These are phyloP conservation scores for Pistacia atlantica DNA, from an alignment of 345 rosid species.

Conservation along the genomic window DNA sequence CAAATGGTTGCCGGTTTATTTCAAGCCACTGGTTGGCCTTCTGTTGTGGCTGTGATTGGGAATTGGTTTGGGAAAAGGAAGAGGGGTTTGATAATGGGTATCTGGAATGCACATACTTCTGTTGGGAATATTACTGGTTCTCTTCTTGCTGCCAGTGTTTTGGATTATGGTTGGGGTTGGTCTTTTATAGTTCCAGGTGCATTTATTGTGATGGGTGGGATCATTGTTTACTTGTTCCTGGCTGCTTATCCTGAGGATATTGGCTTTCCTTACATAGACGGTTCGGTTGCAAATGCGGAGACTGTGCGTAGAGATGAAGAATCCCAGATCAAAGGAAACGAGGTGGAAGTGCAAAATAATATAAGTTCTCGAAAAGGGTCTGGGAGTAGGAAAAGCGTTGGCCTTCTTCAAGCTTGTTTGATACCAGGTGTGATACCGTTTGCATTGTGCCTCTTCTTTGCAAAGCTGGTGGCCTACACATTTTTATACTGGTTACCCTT, in stretches of 20 bases:
- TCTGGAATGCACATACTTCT: slow-evolving; percentile 98
- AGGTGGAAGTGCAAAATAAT: slow-evolving; percentile 12
- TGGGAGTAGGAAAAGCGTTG: slow-evolving; percentile 63
- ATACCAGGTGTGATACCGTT: slow-evolving; percentile 95
- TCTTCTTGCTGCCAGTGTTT: slow-evolving; percentile 85
- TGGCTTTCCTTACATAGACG: slow-evolving; percentile 57
- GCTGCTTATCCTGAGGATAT: slow-evolving; percentile 95
- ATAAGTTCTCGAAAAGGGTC: slow-evolving; percentile 29
- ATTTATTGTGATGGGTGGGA: slow-evolving; percentile 66
- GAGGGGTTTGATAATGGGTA: slow-evolving; percentile 96
- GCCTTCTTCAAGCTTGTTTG: slow-evolving; percentile 78
- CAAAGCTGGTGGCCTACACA: slow-evolving; percentile 91
- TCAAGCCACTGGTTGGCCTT: slow-evolving; percentile 97
- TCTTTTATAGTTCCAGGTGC: slow-evolving; percentile 82
- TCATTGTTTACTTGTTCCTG: slow-evolving; percentile 74
- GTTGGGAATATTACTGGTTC: slow-evolving; percentile 91
- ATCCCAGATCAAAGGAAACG: slow-evolving; percentile 32
- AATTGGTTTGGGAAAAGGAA: slow-evolving; percentile 93
- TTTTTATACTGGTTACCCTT: slow-evolving; percentile 94
- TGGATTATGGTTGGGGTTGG: slow-evolving; percentile 97
- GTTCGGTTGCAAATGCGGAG: slow-evolving; percentile 9
- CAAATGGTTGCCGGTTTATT: slow-evolving; percentile 93
- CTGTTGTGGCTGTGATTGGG: slow-evolving; percentile 95
- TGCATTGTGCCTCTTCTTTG: slow-evolving; percentile 86
- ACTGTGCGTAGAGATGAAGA: slow-evolving; percentile 35